Base-by-base conservation (phyloP, 306 rosid species). In the Corylus americana region DNA sequence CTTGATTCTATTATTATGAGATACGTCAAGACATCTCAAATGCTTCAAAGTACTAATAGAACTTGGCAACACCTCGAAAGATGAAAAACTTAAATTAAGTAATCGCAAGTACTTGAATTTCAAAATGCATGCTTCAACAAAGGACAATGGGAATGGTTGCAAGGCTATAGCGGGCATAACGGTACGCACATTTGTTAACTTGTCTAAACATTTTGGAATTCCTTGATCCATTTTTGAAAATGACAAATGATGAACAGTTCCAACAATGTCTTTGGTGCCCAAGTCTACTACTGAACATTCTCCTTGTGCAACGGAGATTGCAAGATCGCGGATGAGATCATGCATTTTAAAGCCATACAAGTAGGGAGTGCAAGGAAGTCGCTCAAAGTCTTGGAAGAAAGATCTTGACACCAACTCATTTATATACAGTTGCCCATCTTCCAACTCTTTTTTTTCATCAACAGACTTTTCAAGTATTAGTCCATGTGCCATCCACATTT, bases 401-500 rank as follows among this genome's bases (percentile, higher is more conserved):
- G 22, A 22, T 22, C 22, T 22, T 22, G 22, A 22, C 22, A 22
- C 22, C 22, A 22, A 22, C 22, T 22, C 22, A 22, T 22, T 22
- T 22, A 22, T 22, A 22, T 22, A 22, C 22, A 22, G 0, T 22
- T 22, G 22, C 22, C 22, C 22, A 22, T 22, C 72, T 78, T 86
- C 87, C 42, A 77, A 39, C 25, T 70, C 80, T 17, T 17, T 22
- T 2, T 25, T 80, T 55, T 58, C 61, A 17, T 12, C 39, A 0
- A 63, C 10, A 71, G 81, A 51, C 11, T 76, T 47, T 20, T 20
- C 78, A 48, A 76, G 80, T 51, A 79, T 62, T 12, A 49, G 13
- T 31, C 68, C 87, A 3, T 58, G 58, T 71, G 87, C 81, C 83
- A 79, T 75, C 87, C 81, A 83, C 17, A 75, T 20, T 1, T 1